phyloP scores from a whole-genome alignment of 352 stramenopile species.

The Pythium aristosporum region DNA sequence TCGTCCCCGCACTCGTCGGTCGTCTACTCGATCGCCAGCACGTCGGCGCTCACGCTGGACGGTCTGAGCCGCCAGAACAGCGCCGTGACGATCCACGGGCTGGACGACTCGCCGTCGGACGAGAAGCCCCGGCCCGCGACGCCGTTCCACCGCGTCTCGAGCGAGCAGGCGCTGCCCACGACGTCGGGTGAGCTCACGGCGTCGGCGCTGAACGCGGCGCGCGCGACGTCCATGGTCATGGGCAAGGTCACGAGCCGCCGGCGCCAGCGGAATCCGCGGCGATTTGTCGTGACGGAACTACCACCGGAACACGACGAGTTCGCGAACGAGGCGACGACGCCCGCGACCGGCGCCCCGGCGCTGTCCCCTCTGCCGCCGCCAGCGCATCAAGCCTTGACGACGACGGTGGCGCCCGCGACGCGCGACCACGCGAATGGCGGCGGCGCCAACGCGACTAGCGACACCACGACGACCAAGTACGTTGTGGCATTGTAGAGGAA shows the following conservation, averaged over 20 bases:
- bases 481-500: neutral
- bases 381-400: neutral
- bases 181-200: slow-evolving; percentile 14
- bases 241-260: slow-evolving; percentile 33
- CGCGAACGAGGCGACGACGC: slow-evolving; percentile 3
- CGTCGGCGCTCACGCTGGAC: slow-evolving; percentile 8
- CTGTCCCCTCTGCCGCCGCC: neutral
- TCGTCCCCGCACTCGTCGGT: slow-evolving; percentile 13
- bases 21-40: slow-evolving; percentile 21
- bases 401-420: neutral
- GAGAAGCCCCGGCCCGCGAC: neutral
- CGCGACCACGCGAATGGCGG: neutral
- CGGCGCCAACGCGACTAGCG: neutral
- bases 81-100: neutral
- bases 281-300: slow-evolving; percentile 76
- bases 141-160: slow-evolving; percentile 21
- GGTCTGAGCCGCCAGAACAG: slow-evolving; percentile 19
- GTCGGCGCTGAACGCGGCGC: slow-evolving; percentile 2
- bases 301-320: slow-evolving; percentile 40
- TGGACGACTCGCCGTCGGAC: slow-evolving; percentile 10
- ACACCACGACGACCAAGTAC: slow-evolving; percentile 8
- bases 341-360: neutral
- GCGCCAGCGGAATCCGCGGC: slow-evolving; percentile 51
- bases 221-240: slow-evolving; percentile 20
- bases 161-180: slow-evolving; percentile 19